Base-by-base conservation (phyloP, 805 yeast species). In the Saccharomycopsis sp. region DNA sequence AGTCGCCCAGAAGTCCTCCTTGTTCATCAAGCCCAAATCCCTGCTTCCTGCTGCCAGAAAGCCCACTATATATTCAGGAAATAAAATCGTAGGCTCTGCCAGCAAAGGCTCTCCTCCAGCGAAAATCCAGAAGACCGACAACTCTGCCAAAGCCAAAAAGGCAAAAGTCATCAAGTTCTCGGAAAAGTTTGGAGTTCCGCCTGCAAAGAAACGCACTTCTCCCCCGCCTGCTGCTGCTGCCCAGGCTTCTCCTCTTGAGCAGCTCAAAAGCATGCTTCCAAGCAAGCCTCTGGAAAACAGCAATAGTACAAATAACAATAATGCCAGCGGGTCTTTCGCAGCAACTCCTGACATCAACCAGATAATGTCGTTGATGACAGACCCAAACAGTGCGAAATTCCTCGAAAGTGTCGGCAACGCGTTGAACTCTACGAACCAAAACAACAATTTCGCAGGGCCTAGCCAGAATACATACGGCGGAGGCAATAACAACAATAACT, bases 41-140 rank as follows among this genome's bases (percentile, higher is more conserved):
- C 46, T 34, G 29, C 41, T 50, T 18, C 24, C 24, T 18, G 47
- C 58, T 16, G 34, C 37, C 21, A 41, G 15, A 16, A 51, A 44
- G 55, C 58, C 58, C 9, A 56, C 54, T 3, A 51, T 56, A 29
- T 56, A 56, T 29, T 51, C 51, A 44, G 24, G 24, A 20, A 51
- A 51, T 20, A 51, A 56, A 16, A 24, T 29, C n/a, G 51, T 44
- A 15, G n/a, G n/a, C n/a, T n/a, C n/a, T n/a, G n/a, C n/a, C n/a
- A n/a, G n/a, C n/a, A n/a, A n/a, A n/a, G 15, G 18, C 1, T 12
- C 16, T 18, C 58, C 54, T 9, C 29, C n/a, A 12, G 54, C 54
- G 18, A 51, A 40, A 41, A 41, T n/a, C n/a, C n/a, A n/a, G 53
- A 37, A 56, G 29, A 24, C 52, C 52, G 16, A 52, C 50, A 3